These are phyloP conservation scores for Heterococcus sp. DNA, from an alignment of 108 stramenopile genomes.

Conservation along the genomic window DNA sequence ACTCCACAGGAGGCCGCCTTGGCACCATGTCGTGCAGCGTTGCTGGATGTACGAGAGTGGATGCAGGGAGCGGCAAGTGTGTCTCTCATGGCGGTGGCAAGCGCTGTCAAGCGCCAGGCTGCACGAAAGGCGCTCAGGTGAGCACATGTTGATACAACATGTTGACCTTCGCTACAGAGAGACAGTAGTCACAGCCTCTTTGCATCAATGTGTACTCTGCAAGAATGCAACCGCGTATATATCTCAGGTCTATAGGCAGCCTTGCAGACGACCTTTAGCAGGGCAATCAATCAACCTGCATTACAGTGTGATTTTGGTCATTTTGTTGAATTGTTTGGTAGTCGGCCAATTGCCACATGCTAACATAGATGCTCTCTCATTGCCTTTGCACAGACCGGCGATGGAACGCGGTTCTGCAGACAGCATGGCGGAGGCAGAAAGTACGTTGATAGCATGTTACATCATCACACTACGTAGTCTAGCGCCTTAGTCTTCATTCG, in stretches of 20 bases:
- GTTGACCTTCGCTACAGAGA: background rate
- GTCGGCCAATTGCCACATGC: background rate
- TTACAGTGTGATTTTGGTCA: background rate
- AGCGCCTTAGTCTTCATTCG: no score
- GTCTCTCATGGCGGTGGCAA: no score
- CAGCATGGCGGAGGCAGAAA: conserved; percentile 96
- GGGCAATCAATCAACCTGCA: background rate
- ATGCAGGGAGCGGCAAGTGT: no score
- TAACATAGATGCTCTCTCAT: background rate
- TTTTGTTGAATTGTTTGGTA: background rate
- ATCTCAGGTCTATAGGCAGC: background rate
- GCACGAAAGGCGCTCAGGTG: background rate
- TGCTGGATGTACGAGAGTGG: no score
- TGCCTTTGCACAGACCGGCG: background rate
- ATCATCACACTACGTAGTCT: no score
- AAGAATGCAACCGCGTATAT: background rate
- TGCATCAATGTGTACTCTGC: no score
- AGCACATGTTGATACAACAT: background rate
- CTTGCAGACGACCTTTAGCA: background rate
- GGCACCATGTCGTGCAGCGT: no score
- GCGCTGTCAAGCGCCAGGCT: background rate
- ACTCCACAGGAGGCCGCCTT: no score
- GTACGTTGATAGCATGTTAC: no score
- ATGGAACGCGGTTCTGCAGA: conserved; percentile 75
- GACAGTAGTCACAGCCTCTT: background rate